Conservation (phyloP, 139 green algal genomes). For the Deuterostichococcus epilithicus region DNA sequence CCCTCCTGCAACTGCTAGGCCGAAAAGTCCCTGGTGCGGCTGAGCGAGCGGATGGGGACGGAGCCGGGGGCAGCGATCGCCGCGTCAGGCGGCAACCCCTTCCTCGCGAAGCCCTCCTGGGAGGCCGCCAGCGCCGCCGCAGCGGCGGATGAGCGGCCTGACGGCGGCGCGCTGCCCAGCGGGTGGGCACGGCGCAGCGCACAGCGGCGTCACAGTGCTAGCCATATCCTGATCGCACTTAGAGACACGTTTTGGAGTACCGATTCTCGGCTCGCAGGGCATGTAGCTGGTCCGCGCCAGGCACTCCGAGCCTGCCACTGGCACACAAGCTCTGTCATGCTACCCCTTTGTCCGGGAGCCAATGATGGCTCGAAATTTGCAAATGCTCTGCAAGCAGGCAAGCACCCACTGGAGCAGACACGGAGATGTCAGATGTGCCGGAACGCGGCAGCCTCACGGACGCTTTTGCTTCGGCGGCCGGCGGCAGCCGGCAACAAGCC, state of each 20-base stretch:
- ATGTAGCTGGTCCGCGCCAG: no score
- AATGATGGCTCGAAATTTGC: no score
- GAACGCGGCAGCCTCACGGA: not conserved
- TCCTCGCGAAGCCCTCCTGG: constrained; percentile 22
- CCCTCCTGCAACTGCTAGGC: constrained; percentile 13
- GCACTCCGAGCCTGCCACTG: no score
- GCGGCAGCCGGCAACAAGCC: no score
- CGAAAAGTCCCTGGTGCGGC: constrained; percentile 23
- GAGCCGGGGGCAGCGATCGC: not conserved
- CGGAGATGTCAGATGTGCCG: not conserved
- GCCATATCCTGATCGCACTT: no score
- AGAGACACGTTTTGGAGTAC: no score
- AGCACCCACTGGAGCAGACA: not conserved
- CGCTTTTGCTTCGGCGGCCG: not conserved
- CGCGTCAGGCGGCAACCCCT: constrained; percentile 24
- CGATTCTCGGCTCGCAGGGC: no score
- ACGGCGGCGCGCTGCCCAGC: not conserved
- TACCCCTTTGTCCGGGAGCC: no score
- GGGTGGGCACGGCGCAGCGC: not conserved
- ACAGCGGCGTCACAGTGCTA: no score
- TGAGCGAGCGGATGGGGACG: constrained; percentile 15
- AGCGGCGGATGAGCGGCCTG: not conserved
- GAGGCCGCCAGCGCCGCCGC: constrained; percentile 2
- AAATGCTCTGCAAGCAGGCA: not conserved
- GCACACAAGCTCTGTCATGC: no score